Percentiles rank a stretch among this genome's conserved stretches.
Conservation (phyloP, 768 basidiomycete species). For the Flagelloscypha sp. region DNA sequence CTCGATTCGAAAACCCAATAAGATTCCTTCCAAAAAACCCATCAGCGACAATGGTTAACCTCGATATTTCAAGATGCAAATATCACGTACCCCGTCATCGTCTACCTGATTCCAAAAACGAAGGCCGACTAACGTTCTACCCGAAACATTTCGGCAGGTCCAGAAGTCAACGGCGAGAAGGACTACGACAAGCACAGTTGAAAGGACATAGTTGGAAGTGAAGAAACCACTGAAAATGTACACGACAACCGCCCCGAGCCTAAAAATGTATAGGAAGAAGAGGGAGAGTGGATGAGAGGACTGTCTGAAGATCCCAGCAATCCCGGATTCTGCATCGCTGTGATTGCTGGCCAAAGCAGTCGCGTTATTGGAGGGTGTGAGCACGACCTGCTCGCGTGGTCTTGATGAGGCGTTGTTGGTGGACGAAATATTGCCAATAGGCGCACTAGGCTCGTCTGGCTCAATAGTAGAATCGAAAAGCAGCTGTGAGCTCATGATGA, state of each 20-base stretch:
- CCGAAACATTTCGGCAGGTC: constrained; percentile 95
- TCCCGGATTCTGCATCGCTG: constrained; percentile 72
- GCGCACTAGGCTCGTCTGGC: constrained; percentile 58
- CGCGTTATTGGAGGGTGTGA: constrained; percentile 44
- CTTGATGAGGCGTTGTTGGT: constrained; percentile 20
- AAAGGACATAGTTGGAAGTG: constrained; percentile 86
- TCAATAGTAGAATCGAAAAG: constrained; percentile 78
- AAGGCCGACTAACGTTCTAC: constrained; percentile 86
- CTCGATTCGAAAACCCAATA: constrained; percentile 98
- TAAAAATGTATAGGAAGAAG: constrained; percentile 86
- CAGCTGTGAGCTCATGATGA: constrained; percentile 53
- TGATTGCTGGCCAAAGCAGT: constrained; percentile 44
- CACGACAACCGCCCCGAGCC: constrained; percentile 78
- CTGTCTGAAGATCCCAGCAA: constrained; percentile 25
- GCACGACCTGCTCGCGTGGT: constrained; percentile 39
- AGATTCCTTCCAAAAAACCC: constrained; percentile 87
- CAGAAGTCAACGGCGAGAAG: constrained; percentile 97
- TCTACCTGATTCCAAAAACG: constrained; percentile 93
- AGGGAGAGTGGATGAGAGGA: constrained; percentile 77
- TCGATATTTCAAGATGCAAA: not conserved
- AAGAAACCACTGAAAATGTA: constrained; percentile 93
- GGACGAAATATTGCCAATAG: constrained; percentile 26
- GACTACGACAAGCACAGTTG: constrained; percentile 88
- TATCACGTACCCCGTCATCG: not conserved
- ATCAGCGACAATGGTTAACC: constrained; percentile 69